Conservation (phyloP, 2,329 filamentous ascomycete genomes). For the Aaosphaeria arxii region DNA sequence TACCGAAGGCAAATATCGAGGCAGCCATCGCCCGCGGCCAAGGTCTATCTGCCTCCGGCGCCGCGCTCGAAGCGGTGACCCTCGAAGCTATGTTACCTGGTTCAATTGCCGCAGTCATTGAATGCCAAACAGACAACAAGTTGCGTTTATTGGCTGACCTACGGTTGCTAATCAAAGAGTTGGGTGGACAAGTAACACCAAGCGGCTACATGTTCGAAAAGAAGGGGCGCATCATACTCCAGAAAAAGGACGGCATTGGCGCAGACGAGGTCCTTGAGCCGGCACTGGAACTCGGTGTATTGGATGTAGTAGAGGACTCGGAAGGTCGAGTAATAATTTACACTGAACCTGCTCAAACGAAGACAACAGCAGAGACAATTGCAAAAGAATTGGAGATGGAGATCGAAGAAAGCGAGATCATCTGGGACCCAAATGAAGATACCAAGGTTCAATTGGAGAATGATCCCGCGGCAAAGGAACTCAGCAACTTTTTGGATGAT, state of each 20-base stretch:
- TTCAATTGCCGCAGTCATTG: constrained; percentile 72
- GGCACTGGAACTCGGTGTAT: constrained; percentile 79
- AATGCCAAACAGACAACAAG: constrained; percentile 82
- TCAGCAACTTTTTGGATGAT: constrained; percentile 59
- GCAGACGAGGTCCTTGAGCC: constrained; percentile 73
- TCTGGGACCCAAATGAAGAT: constrained; percentile 82
- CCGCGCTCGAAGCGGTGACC: constrained; percentile 70
- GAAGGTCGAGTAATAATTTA: constrained; percentile 70
- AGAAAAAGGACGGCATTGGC: constrained; percentile 53
- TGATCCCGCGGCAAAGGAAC: constrained; percentile 51
- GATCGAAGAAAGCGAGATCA: constrained; percentile 72
- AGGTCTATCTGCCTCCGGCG: constrained; percentile 72
- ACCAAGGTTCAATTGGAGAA: constrained; percentile 65
- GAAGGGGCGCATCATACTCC: constrained; percentile 71
- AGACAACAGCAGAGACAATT: constrained; percentile 62
- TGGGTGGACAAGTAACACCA: constrained; percentile 67
- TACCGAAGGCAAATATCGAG: constrained; percentile 83
- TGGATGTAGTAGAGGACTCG: constrained; percentile 66
- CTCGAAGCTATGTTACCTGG: constrained; percentile 79
- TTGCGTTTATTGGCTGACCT: constrained; percentile 71
- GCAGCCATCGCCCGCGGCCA: constrained; percentile 84
- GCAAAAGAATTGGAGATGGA: constrained; percentile 62
- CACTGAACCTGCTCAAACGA: constrained; percentile 65
- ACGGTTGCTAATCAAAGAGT: constrained; percentile 66
- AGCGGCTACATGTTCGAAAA: constrained; percentile 83